Base-by-base conservation (phyloP, 805 yeast species). In the Candida ulmi region DNA sequence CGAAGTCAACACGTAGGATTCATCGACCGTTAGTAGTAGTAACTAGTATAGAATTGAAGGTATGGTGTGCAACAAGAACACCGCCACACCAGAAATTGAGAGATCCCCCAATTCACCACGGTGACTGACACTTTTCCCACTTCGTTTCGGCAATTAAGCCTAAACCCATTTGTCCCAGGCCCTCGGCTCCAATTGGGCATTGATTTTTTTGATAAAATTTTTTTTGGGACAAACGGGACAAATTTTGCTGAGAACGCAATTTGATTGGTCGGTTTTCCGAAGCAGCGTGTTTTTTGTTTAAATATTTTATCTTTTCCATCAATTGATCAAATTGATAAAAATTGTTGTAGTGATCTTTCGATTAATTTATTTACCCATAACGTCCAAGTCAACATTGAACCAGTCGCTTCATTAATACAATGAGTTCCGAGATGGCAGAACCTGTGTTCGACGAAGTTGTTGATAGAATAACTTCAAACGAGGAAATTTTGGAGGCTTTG, bases 191-290 rank as follows among this genome's bases (percentile, higher is more conserved):
- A 8, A 51, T 47, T 51, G 54, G 55, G 38, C 26, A 36, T 33
- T 48, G 58, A 54, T 54, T 52, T 50, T 43, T 43, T 31, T 37
- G 58, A 52, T 54, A 52, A 54, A 46, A 46, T 34, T 33, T 47
- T 46, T 50, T 33, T 15, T 27, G 36, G 37, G 30, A 17, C 18
- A 24, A 24, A 23, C 21, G 17, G 30, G 39, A 30, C 26, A 30
- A 33, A 34, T 19, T 13, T 13, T 18, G 13, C 17, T 16, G 8
- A 13, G 6, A 11, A 9, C 17, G 33, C 11, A n/a, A 11, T 17
- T 5, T 34, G 30, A 34, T 34, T 34, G 36, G 36, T 4, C n/a
- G 17, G n/a, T 15, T 30, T 37, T 36, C n/a, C 30, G 13, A 13
- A 30, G 18, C 15, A n/a, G n/a, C 17, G 12, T n/a, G 15, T 13